A percentile compares a stretch with the other conserved stretches of the same genome.
Conservation (phyloP, 2,329 filamentous ascomycete genomes). For the Capronia americana region DNA sequence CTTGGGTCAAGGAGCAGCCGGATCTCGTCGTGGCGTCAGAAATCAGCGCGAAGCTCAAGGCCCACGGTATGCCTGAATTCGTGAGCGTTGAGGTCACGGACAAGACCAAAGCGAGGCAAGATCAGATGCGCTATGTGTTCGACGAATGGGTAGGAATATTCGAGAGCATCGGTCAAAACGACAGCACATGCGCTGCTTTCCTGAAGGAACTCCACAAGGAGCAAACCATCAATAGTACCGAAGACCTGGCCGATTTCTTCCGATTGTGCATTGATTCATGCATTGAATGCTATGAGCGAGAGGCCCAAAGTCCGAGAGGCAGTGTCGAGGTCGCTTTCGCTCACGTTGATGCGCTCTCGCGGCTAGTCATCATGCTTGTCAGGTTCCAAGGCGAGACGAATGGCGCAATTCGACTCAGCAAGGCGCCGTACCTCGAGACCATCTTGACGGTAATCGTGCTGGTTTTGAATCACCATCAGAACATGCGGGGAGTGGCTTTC, state of each 20-base stretch:
- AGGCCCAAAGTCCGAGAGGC: conserved; percentile 65
- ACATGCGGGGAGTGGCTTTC: conserved; percentile 79
- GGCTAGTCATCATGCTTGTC: conserved; percentile 77
- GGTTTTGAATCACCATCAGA: conserved; percentile 83
- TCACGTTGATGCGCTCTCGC: conserved; percentile 80
- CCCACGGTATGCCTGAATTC: conserved; percentile 63
- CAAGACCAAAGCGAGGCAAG: conserved; percentile 66
- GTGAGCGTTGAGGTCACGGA: conserved; percentile 62
- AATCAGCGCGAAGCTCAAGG: conserved; percentile 69
- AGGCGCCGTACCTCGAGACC: conserved; percentile 75
- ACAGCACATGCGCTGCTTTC: conserved; percentile 75
- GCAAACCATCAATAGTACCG: conserved; percentile 73
- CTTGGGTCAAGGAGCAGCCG: conserved; percentile 79
- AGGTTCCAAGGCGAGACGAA: conserved; percentile 70
- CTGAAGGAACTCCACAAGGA: conserved; percentile 81
- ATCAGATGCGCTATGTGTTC: conserved; percentile 93
- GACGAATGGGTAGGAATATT: conserved; percentile 90
- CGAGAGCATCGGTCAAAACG: conserved; percentile 76
- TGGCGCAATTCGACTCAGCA: conserved; percentile 65
- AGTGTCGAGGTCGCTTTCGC: conserved; percentile 66
- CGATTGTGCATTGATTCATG: conserved; percentile 81
- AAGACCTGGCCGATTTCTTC: conserved; percentile 80
- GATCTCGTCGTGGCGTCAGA: conserved; percentile 69
- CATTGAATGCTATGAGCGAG: conserved; percentile 77
- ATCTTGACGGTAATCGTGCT: conserved; percentile 79